phyloP scores from a whole-genome alignment of 2,329 filamentous ascomycete genomes.

The Triangularia setosa region DNA sequence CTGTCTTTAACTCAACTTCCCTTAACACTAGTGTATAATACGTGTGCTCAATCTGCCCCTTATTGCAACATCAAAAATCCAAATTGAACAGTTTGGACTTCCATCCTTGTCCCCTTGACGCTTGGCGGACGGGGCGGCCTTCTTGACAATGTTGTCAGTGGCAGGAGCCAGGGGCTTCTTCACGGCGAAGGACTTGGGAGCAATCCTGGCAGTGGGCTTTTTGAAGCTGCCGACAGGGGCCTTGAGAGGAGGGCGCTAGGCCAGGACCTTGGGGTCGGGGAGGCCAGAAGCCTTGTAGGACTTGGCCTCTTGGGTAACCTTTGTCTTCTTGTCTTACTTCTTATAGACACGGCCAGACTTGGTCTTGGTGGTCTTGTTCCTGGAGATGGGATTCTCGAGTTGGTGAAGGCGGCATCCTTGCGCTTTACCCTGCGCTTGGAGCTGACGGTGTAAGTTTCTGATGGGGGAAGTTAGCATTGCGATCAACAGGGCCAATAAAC shows the following conservation, averaged over 20 bases:
- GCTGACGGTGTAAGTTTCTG: not conserved
- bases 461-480: not conserved
- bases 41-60: too few relatives aligned
- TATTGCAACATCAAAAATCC: too few relatives aligned
- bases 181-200: not conserved
- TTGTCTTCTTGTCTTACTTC: constrained; percentile 17
- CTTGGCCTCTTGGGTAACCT: constrained; percentile 29
- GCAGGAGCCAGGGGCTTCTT: too few relatives aligned
- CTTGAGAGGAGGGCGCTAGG: not conserved
- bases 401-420: not conserved
- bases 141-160: too few relatives aligned
- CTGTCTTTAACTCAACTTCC: too few relatives aligned
- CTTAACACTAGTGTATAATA: too few relatives aligned
- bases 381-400: not conserved
- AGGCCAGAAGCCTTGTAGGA: not conserved
- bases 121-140: too few relatives aligned
- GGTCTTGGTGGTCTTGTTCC: not conserved
- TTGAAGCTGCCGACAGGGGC: not conserved
- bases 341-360: not conserved
- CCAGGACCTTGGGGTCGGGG: not conserved
- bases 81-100: too few relatives aligned
- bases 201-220: constrained; percentile 29
- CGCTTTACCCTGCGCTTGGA: not conserved
- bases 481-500: not conserved
- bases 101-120: too few relatives aligned